Evolutionary conservation across 495 filamentous ascomycete genomes (phyloP).

Genomic region (Aspergillus asperescens): DNA sequence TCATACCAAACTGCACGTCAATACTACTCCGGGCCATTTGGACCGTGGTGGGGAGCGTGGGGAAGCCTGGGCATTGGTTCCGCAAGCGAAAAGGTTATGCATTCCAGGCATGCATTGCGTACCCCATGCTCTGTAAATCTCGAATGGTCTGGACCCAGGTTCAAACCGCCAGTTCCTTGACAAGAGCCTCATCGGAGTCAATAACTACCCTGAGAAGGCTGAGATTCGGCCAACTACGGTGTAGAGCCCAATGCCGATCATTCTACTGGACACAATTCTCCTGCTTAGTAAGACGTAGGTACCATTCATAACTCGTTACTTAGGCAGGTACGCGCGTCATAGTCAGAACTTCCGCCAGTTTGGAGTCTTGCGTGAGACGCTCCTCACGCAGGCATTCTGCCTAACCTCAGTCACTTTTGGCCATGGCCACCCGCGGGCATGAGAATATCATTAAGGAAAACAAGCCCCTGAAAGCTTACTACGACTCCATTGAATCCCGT

Average conservation of each 20-base stretch:
- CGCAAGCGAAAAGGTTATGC: neutral
- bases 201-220: no score
- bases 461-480: no score
- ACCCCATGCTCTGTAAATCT: neutral
- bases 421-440: no score
- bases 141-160: neutral
- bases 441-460: no score
- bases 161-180: neutral
- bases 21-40: neutral
- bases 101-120: neutral
- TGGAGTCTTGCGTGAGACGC: no score
- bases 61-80: slow-evolving; percentile 3
- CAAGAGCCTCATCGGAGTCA: slow-evolving; percentile 3
- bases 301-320: no score
- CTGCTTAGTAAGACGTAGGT: neutral
- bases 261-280: neutral
- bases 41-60: slow-evolving; percentile 1
- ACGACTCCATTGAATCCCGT: no score
- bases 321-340: no score
- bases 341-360: no score
- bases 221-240: neutral
- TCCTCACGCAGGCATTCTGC: no score
- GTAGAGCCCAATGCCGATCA: neutral
- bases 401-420: no score
- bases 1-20: neutral